A percentile compares a stretch with the other conserved stretches of the same genome.
Evolutionary conservation across 2,329 filamentous ascomycete species (phyloP).

Genomic region (Cladobotryum mycophilum): DNA sequence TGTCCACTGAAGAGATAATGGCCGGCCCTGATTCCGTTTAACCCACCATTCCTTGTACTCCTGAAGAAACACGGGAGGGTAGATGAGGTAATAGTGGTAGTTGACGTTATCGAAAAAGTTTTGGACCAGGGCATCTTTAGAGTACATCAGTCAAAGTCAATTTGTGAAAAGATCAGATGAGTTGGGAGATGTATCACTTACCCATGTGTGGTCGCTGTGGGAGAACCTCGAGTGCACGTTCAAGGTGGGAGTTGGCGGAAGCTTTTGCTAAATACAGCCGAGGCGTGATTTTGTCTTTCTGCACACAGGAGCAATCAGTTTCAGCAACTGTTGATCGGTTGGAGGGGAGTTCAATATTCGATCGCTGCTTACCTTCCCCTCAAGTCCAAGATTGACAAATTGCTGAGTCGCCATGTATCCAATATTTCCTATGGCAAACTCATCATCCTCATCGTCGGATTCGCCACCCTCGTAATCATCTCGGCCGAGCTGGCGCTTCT

Average conservation of each 20-base stretch:
- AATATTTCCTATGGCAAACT: not conserved
- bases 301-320: not conserved
- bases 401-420: not conserved
- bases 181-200: conserved; percentile 6
- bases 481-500: not conserved
- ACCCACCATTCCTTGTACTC: conserved; percentile 29
- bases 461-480: not conserved
- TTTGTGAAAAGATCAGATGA: not conserved
- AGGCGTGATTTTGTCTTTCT: conserved; percentile 13
- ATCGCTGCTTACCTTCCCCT: not conserved
- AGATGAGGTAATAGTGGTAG: conserved; percentile 29
- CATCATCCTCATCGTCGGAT: not conserved
- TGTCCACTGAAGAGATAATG: conserved; percentile 23
- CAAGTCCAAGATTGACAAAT: conserved; percentile 2
- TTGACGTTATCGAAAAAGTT: conserved; percentile 26
- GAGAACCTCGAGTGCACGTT: conserved; percentile 19
- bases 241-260: conserved; percentile 18
- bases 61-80: conserved; percentile 22
- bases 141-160: not conserved
- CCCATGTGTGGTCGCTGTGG: conserved; percentile 22
- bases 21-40: conserved; percentile 12
- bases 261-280: conserved; percentile 15
- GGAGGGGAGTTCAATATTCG: not conserved
- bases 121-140: conserved; percentile 22
- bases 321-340: not conserved